Evolutionary conservation across 1,284 basidiomycete genomes (phyloP).

Genomic region (Irpex rosettiformis): DNA sequence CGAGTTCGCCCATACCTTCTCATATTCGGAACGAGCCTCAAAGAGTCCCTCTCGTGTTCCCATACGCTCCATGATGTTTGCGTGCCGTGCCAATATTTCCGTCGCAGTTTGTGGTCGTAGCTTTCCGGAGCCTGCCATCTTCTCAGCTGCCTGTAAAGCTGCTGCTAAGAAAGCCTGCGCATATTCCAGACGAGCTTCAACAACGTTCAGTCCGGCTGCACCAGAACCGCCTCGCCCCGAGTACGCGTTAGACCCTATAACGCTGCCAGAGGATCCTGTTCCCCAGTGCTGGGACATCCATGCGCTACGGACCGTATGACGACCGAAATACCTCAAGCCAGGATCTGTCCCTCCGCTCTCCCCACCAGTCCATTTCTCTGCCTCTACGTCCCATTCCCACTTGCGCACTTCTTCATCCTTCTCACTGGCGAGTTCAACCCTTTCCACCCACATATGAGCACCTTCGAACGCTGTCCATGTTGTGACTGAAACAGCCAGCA

Average conservation of each 20-base stretch:
- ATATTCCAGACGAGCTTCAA: constrained; percentile 50
- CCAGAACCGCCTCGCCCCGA: constrained; percentile 33
- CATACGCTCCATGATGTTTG: constrained; percentile 65
- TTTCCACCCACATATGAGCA: constrained; percentile 71
- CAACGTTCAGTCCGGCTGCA: constrained; percentile 37
- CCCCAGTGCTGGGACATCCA: constrained; percentile 80
- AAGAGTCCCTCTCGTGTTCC: constrained; percentile 52
- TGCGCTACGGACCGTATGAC: constrained; percentile 68
- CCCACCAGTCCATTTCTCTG: constrained; percentile 74
- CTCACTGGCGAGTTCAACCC: constrained; percentile 51
- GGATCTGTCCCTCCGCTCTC: constrained; percentile 70
- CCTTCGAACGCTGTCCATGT: constrained; percentile 50
- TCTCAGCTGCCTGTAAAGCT: constrained; percentile 47
- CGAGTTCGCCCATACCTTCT: constrained; percentile 55
- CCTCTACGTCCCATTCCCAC: constrained; percentile 76
- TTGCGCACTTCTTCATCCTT: constrained; percentile 47
- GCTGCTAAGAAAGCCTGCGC: constrained; percentile 54
- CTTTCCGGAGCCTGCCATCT: constrained; percentile 30
- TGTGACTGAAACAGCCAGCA: constrained; percentile 36
- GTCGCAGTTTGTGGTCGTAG: constrained; percentile 50
- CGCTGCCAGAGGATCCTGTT: constrained; percentile 41
- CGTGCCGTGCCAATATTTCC: constrained; percentile 62
- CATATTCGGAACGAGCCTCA: constrained; percentile 60
- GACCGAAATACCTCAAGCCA: constrained; percentile 59
- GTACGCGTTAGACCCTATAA: constrained; percentile 36